Evolutionary conservation across 371 early-diverging fungal species (phyloP), one percentile per base, ranked within the genome.

Genomic region (Encephalitozoon romaleae): DNA sequence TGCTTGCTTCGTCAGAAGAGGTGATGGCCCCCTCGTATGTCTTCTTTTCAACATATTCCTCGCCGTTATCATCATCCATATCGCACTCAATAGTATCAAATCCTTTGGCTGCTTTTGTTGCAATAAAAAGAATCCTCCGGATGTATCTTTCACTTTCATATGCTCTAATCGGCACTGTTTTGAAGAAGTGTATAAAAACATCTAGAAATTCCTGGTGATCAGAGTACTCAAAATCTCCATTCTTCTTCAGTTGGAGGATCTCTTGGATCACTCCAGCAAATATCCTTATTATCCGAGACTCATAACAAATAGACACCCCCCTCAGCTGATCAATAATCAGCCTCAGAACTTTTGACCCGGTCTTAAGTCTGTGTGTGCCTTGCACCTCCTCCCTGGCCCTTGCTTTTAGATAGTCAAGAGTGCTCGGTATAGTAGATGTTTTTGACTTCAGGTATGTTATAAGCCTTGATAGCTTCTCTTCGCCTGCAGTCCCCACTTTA

Each of bases 121-220:
- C 59, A 59, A 59, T 59, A 59, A 59, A 32, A 30, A 59, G 28
- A 32, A 59, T 59, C 59, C 9, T 59, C 5, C 38, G 30, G 59
- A 59, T 59, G 38, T 59, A 59, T 28, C 38, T 59, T 1, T 59
- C 59, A 34, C 59, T 59, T 15, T 59, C 59, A 18, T 59, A 38
- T 59, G 59, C 38, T 21, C 59, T 9, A 18, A 59, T 59, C 15
- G 59, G 59, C 1, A 59, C 59, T 5, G 59, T 59, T n/a, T 34
- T 21, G 28, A 59, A 59, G 38, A 59, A 59, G 21, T 59, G 21
- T 28, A 5, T 59, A 38, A 59, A 59, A 0, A 59, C 59, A 59
- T 59, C 59, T 11, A 59, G 59, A 34, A 59, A 59, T 21, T 59
- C 59, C 59, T 59, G 59, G 34, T 59, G 59, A 21, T 59, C 59